Evolutionary conservation across 1,284 basidiomycete genomes (phyloP), one percentile per base, ranked within the genome.

Genomic region (Calocybe gambosa): DNA sequence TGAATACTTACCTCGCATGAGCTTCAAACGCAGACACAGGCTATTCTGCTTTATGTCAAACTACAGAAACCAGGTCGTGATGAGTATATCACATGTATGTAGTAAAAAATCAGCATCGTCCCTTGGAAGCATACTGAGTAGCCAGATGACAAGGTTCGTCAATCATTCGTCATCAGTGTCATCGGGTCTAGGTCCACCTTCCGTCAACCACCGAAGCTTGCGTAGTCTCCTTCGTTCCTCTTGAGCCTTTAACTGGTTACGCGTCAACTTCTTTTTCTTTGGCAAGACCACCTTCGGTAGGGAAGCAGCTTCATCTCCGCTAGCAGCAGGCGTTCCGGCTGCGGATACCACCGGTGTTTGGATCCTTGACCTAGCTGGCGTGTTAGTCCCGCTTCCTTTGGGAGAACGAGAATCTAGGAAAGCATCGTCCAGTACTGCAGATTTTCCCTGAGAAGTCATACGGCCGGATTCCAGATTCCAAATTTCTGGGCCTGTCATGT

Each of bases 221-320:
- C 91, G 74, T 59, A 83, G 62, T 54, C 82, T 73, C 60, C 89
- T 72, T 50, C 91, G 74, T 67, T 93, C 91, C 65, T 92, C 90
- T 64, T 82, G 84, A 6, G 79, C 90, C 68, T 96, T 96, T 54
- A 86, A 39, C 64, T 95, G 90, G 69, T 96, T 96, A 51, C 93
- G 78, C 6, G 93, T 94, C 65, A 77, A 42, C 70, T 93, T 94
- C 77, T 95, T 96, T 75, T 93, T 93, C 73, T 88, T 93, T 70
- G 74, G 85, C 45, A 73, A 61, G 20, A 73, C 64, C 29, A 68
- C 68, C 15, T 46, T 20, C 38, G 70, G 70, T 20, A 62, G 58
- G 39, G 67, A 67, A 34, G 63, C 67, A 36, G 63, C 69, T 62
- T 89, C 86, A 37, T 71, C 77, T 13, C 84, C 86, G 59, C 85